Evolutionary conservation across 345 rosid species (phyloP).

Genomic region (Eucalyptus sideroxylon): DNA sequence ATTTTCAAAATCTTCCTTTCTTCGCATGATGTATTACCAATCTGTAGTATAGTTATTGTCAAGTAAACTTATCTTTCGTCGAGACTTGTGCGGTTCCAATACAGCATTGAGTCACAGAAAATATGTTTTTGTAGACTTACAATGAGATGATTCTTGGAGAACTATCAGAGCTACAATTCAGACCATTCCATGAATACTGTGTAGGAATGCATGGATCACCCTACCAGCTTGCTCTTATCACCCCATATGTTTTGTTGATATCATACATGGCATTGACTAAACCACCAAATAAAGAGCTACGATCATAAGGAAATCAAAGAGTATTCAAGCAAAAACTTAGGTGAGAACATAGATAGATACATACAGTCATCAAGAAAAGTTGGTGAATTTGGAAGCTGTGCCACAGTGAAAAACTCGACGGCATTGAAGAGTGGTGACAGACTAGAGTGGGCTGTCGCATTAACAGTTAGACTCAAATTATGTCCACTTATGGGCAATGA

Average conservation of each 20-base stretch:
- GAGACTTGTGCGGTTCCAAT: not conserved
- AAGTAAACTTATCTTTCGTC: not conserved
- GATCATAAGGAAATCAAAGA: not conserved
- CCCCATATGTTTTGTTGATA: not conserved
- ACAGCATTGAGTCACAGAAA: not conserved
- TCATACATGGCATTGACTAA: conserved; percentile 16
- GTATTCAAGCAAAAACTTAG: not conserved
- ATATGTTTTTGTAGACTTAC: not conserved
- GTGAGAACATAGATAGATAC: not conserved
- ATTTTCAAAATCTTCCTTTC: not conserved
- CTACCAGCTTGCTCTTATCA: conserved; percentile 3
- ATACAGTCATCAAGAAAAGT: not conserved
- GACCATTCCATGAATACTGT: not conserved
- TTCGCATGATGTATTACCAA: not conserved
- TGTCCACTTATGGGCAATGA: not conserved
- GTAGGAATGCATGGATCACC: conserved; percentile 18
- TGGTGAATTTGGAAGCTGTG: not conserved
- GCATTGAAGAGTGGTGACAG: conserved; percentile 32
- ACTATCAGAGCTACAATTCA: not conserved
- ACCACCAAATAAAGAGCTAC: not conserved
- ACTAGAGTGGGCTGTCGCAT: not conserved
- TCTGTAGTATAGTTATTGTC: too few species aligned
- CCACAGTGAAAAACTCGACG: conserved; percentile 9
- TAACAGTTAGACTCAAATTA: not conserved
- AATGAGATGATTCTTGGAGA: not conserved